Conservation (phyloP, 805 yeast species). For the Lachancea sp. region DNA sequence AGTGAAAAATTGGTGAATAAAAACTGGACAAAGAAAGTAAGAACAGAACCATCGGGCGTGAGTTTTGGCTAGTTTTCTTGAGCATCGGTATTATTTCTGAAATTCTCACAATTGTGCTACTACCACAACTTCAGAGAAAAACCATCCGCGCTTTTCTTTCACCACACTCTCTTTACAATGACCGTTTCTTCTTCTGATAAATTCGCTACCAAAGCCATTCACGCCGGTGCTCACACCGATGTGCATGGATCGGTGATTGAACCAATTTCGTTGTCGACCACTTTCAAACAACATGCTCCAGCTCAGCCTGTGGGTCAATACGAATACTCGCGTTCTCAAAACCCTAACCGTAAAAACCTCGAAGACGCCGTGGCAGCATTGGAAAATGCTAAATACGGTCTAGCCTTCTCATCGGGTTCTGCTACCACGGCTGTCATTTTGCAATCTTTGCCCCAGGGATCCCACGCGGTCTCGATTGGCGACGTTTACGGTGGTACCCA, state of each 20-base stretch:
- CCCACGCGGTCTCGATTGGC: slow-evolving; percentile 72
- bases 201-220: slow-evolving; percentile 79
- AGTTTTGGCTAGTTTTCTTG: too few species aligned
- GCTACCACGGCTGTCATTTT: slow-evolving; percentile 74
- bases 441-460: slow-evolving; percentile 64
- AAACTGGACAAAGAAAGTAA: background rate
- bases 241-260: slow-evolving; percentile 82
- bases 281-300: slow-evolving; percentile 76
- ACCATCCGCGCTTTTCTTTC: too few species aligned
- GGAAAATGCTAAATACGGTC: slow-evolving; percentile 67
- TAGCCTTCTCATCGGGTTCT: slow-evolving; percentile 81
- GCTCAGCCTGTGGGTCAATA: slow-evolving; percentile 69
- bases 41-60: too few species aligned
- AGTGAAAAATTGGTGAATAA: background rate
- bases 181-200: slow-evolving; percentile 27
- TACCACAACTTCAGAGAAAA: too few species aligned
- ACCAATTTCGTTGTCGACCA: slow-evolving; percentile 76
- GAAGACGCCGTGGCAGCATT: slow-evolving; percentile 74
- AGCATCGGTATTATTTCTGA: too few species aligned
- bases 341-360: slow-evolving; percentile 79
- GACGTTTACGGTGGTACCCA: slow-evolving; percentile 92
- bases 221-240: slow-evolving; percentile 72
- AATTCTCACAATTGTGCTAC: background rate
- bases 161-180: slow-evolving; percentile 14
- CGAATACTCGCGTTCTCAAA: slow-evolving; percentile 80